These are phyloP conservation scores for Amaranthus hypochondriacus DNA, from an alignment of 148 eudicot species.

Conservation along the genomic window DNA sequence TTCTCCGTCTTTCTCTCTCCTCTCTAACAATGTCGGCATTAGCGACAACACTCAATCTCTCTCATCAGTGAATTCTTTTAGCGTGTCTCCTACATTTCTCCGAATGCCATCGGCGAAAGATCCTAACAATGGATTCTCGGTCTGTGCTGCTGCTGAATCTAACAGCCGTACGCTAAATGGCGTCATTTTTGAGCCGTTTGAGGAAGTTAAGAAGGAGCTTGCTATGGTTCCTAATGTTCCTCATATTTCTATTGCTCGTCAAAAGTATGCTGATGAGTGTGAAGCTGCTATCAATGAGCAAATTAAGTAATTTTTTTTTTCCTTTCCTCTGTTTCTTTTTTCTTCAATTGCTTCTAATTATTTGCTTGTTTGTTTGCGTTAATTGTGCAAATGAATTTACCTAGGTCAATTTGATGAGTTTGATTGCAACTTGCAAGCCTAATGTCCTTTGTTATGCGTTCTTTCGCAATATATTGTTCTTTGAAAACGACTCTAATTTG, in stretches of 20 bases:
- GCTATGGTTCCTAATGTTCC: constrained; percentile 58
- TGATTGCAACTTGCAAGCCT: too few species aligned
- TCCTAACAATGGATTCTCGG: constrained; percentile 14
- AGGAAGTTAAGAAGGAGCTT: constrained; percentile 88
- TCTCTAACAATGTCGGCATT: constrained; percentile 17
- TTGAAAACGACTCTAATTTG: too few species aligned
- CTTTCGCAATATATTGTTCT: too few species aligned
- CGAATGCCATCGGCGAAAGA: constrained; percentile 29
- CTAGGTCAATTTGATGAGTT: too few species aligned
- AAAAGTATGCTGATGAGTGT: constrained; percentile 49
- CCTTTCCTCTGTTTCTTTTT: background rate
- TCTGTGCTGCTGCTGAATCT: constrained; percentile 27
- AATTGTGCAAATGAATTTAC: background rate
- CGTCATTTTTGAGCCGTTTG: constrained; percentile 80
- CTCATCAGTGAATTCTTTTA: constrained; percentile 15
- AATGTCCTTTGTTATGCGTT: too few species aligned
- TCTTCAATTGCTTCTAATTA: background rate
- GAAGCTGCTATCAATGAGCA: constrained; percentile 83
- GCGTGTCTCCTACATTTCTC: constrained; percentile 16
- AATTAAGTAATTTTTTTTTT: constrained; percentile 48
- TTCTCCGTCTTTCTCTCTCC: constrained; percentile 38
- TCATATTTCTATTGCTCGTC: constrained; percentile 79
- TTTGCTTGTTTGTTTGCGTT: background rate
- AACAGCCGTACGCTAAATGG: constrained; percentile 55
- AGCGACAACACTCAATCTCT: constrained; percentile 17